phyloP scores from a whole-genome alignment of 2,329 filamentous ascomycete species.

The Apiospora hydei region DNA sequence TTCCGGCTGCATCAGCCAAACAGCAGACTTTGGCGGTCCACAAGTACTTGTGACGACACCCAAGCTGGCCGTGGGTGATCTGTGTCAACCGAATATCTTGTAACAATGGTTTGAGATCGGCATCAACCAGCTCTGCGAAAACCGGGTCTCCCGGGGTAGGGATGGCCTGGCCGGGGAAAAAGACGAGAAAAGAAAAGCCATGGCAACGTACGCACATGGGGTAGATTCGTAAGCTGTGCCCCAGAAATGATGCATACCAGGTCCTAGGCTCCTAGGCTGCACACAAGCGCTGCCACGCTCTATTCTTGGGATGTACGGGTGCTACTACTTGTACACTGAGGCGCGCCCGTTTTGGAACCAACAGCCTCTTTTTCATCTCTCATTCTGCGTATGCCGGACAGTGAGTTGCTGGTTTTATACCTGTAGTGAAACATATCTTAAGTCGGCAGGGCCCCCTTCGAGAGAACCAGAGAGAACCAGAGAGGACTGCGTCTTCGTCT shows the following conservation, averaged over 20 bases:
- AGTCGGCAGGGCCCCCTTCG: conserved; percentile 5
- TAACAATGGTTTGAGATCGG: conserved; percentile 15
- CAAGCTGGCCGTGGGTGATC: not conserved
- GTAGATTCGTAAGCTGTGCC: conserved; percentile 20
- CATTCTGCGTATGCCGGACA: not conserved
- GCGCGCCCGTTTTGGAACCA: not conserved
- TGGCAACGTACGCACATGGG: conserved; percentile 10
- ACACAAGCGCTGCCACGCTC: conserved; percentile 3
- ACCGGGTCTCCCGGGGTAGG: conserved; percentile 6
- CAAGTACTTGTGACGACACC: not conserved
- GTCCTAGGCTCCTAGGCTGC: not conserved
- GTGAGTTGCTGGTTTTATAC: not conserved
- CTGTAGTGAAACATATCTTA: conserved; percentile 15
- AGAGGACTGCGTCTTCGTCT: conserved; percentile 15
- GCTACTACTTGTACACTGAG: conserved; percentile 15
- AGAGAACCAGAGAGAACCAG: not conserved
- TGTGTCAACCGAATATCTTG: conserved; percentile 10
- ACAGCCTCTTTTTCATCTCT: not conserved
- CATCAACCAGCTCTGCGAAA: not conserved
- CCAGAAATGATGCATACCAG: conserved; percentile 5
- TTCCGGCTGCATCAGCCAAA: not conserved
- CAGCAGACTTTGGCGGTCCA: not conserved
- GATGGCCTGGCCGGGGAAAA: not conserved
- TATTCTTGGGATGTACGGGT: conserved; percentile 12
- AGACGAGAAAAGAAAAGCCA: not conserved